Percentiles rank a stretch among this genome's conserved stretches.
These are phyloP conservation scores for Arachnomyces sp. DNA, from an alignment of 2,329 filamentous ascomycete species.

Conservation along the genomic window DNA sequence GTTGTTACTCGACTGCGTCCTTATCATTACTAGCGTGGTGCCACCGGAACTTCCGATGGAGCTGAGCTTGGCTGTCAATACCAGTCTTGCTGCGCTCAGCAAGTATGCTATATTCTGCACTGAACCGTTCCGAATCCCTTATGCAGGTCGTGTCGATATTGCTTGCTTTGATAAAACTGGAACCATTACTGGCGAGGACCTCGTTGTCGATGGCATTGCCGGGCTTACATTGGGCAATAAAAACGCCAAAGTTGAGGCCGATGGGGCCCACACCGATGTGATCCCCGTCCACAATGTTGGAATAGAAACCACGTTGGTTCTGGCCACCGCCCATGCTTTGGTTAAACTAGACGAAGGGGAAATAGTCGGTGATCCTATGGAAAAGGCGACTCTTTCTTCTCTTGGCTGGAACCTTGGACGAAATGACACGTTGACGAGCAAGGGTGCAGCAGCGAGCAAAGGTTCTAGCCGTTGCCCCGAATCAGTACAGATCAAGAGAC, in stretches of 20 bases:
- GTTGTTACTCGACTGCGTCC: slow-evolving; percentile 89
- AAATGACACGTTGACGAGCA: slow-evolving; percentile 75
- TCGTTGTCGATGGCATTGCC: slow-evolving; percentile 94
- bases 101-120: slow-evolving; percentile 98
- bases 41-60: slow-evolving; percentile 99
- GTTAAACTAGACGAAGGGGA: slow-evolving; percentile 97
- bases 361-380: slow-evolving; percentile 96
- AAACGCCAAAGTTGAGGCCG: slow-evolving; percentile 60
- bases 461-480: slow-evolving; percentile 47
- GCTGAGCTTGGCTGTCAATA: slow-evolving; percentile 93
- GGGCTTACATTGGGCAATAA: slow-evolving; percentile 68
- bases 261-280: slow-evolving; percentile 77
- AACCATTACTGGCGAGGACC: slow-evolving; percentile 89
- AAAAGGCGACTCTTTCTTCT: slow-evolving; percentile 85
- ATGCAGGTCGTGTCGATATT: slow-evolving; percentile 87
- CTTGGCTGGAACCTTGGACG: slow-evolving; percentile 89
- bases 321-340: slow-evolving; percentile 89
- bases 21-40: slow-evolving; percentile 96
- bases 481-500: slow-evolving; percentile 85
- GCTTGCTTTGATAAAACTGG: slow-evolving; percentile 99
- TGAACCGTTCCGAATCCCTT: slow-evolving; percentile 96
- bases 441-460: slow-evolving; percentile 39
- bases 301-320: slow-evolving; percentile 80
- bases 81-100: slow-evolving; percentile 85
- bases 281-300: slow-evolving; percentile 62